Evolutionary conservation across 495 filamentous ascomycete species (phyloP), one percentile per base, ranked within the genome.

Genomic region (Penicillium mononematosum): DNA sequence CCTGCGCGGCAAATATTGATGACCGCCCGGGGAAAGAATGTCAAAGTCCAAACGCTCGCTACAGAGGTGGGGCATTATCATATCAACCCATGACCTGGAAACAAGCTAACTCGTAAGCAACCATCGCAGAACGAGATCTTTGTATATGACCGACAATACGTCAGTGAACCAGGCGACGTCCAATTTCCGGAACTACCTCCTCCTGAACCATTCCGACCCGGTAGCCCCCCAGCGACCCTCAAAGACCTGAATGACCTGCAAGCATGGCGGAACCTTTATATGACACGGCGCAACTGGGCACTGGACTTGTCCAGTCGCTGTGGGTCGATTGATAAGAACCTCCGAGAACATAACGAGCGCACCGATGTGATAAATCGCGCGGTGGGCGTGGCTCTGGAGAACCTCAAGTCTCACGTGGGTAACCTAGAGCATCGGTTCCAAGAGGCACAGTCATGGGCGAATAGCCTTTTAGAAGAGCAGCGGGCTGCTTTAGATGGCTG

Each of bases 261-360:
- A 64, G 83, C 88, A 81, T 96, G 91, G 90, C 88, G 88, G 65
- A 83, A 85, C 56, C 77, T 96, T 10, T 95, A 90, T 73, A 84
- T 83, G 66, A 76, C 84, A 22, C 83, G 91, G 27, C 81, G 83
- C 52, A 80, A 75, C 38, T 97, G 92, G 92, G 85, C 89, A n/a
- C 60, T 83, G 38, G 76, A 78, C 34, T 68, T 92, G n/a, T 78
- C 86, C 3, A 82, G 83, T 19, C 82, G 84, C 39, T 90, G 87
- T 61, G 70, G 71, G 20, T 69, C 72, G 4, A 84, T 88, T 70
- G 82, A 86, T 32, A 73, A 77, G 47, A 67, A 59, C 11, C 77
- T 83, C 27, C 74, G 76, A 22, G 72, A 80, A 43, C 71, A 81
- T 50, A 81, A 88, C 59, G 73, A 77, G 52, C 88, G 91, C 62